Evolutionary conservation across 2,329 filamentous ascomycete species (phyloP), one percentile per base, ranked within the genome.

Genomic region (Didymella exigua): DNA sequence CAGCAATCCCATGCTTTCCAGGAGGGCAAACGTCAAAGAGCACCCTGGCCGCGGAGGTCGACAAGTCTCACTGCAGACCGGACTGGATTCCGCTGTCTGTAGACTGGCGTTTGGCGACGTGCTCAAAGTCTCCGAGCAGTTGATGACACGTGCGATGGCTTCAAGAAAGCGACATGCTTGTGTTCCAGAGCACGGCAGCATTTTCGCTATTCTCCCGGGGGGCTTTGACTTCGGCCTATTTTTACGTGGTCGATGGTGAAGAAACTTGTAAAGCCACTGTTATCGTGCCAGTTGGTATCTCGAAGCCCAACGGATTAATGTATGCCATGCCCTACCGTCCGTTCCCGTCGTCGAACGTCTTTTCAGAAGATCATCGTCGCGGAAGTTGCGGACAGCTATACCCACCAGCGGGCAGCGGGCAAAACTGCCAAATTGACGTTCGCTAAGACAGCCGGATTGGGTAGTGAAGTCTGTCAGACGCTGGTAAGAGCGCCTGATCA

Each of bases 111-210:
- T 24, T 21, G 36, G 54, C 38, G 29, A 49, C 43, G 30, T 13
- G 48, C 48, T 58, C 41, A 42, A 60, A 58, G 58, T 56, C 49
- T 54, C 57, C 55, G 59, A 52, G 26, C 56, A 37, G 34, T 45
- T 48, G 36, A 49, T 55, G 56, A 53, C 63, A 62, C 59, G 59
- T 62, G 61, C 49, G 27, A 45, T 36, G 44, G 54, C 48, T 46
- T 55, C 33, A 26, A 21, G 18, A 42, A 45, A 44, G 33, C 48
- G 27, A 52, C 43, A 45, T 44, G 43, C 54, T 52, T 56, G 54
- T 49, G 54, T 56, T 56, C 52, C 54, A 56, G 38, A 42, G 29
- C 14, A 27, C 36, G 34, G 46, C 41, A 41, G n/a, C 24, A 31
- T 31, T 55, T 55, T 46, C 52, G 54, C 34, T 18, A 38, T 48